These are phyloP conservation scores for Striga asiatica DNA, from an alignment of 257 asterid genomes.

Conservation along the genomic window DNA sequence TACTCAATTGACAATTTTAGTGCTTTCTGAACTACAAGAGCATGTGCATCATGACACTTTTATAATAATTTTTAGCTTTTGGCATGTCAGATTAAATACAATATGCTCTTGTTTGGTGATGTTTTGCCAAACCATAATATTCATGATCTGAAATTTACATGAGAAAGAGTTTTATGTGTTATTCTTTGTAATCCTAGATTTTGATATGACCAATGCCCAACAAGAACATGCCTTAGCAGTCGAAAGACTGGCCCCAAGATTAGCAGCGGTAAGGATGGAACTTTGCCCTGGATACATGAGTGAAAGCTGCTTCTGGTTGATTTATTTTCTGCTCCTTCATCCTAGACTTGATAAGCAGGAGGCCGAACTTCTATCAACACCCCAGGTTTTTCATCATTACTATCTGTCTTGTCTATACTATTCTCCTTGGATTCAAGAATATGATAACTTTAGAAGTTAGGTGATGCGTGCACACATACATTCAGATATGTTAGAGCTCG, in stretches of 20 bases:
- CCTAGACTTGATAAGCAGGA: slow-evolving; percentile 59
- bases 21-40: neutral
- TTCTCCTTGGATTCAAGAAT: neutral
- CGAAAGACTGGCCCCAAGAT: slow-evolving; percentile 64
- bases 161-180: slow-evolving; percentile 6
- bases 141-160: neutral
- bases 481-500: slow-evolving; percentile 3
- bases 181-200: slow-evolving; percentile 30
- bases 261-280: slow-evolving; percentile 75
- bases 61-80: neutral
- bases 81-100: slow-evolving; percentile 4
- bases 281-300: slow-evolving; percentile 87
- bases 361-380: slow-evolving; percentile 62
- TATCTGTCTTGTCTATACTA: neutral
- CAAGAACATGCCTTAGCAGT: slow-evolving; percentile 93
- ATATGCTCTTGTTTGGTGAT: neutral
- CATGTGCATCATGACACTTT: neutral
- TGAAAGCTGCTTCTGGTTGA: slow-evolving; percentile 82
- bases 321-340: slow-evolving; percentile 80
- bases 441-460: slow-evolving; percentile 4
- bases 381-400: slow-evolving; percentile 43
- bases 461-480: neutral
- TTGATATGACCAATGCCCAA: slow-evolving; percentile 68
- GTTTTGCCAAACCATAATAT: neutral
- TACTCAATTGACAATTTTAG: slow-evolving; percentile 1